Percentiles rank a stretch among this genome's conserved stretches.
Conservation (phyloP, 805 yeast species). For the Diddensiella transvaalensis region DNA sequence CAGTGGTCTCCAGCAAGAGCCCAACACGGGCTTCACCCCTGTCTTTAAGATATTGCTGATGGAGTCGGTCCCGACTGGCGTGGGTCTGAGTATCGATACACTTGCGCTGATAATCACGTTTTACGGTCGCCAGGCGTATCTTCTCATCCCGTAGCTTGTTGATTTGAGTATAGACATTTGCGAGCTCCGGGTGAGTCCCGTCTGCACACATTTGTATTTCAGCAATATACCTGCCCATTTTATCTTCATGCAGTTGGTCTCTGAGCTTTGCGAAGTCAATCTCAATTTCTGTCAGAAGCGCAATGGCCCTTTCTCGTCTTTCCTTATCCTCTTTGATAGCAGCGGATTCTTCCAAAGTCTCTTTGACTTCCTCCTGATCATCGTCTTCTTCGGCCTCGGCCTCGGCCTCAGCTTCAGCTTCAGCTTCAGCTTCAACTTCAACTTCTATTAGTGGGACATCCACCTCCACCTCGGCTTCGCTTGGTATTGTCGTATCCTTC, state of each 20-base stretch:
- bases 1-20: conserved; percentile 69
- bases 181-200: conserved; percentile 89
- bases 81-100: conserved; percentile 78
- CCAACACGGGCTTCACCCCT: conserved; percentile 62
- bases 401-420: conserved; percentile 1
- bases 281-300: conserved; percentile 75
- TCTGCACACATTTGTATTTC: conserved; percentile 83
- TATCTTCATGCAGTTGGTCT: conserved; percentile 81
- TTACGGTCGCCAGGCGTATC: conserved; percentile 46
- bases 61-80: conserved; percentile 73
- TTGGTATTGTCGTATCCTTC: not conserved
- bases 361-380: conserved; percentile 29
- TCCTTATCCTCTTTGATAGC: conserved; percentile 31
- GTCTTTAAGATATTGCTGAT: conserved; percentile 74
- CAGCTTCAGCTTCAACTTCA: too few species aligned
- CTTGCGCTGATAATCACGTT: conserved; percentile 62
- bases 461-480: not conserved
- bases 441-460: not conserved
- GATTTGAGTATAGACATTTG: conserved; percentile 65
- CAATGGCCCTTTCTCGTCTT: conserved; percentile 59
- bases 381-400: conserved; percentile 14
- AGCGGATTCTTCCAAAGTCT: conserved; percentile 13
- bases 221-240: conserved; percentile 67
- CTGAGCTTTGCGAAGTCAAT: conserved; percentile 80
- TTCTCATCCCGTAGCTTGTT: conserved; percentile 71